These are phyloP conservation scores for Naematelia encephala DNA, from an alignment of 768 basidiomycete species.

Conservation along the genomic window DNA sequence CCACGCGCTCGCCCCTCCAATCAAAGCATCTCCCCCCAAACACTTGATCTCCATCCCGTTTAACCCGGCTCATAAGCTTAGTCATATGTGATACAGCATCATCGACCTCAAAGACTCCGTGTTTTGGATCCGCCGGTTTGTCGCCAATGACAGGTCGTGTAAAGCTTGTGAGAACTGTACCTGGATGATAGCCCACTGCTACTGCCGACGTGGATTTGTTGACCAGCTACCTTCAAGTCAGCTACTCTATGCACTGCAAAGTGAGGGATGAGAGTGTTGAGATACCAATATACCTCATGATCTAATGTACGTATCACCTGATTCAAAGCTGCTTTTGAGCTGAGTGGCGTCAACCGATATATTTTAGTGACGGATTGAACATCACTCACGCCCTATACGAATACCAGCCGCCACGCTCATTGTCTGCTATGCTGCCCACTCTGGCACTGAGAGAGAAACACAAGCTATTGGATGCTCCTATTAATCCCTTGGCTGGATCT, in stretches of 20 bases:
- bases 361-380: neutral
- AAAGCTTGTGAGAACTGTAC: slow-evolving; percentile 48
- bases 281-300: slow-evolving; percentile 49
- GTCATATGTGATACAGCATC: slow-evolving; percentile 45
- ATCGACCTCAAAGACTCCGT: slow-evolving; percentile 49
- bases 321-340: slow-evolving; percentile 54
- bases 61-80: slow-evolving; percentile 31
- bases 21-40: slow-evolving; percentile 47
- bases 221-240: slow-evolving; percentile 23
- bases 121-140: slow-evolving; percentile 33
- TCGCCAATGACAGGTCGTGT: slow-evolving; percentile 44
- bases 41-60: slow-evolving; percentile 14
- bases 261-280: neutral
- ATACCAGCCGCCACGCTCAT: slow-evolving; percentile 52
- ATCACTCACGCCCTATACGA: slow-evolving; percentile 42
- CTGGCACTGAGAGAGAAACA: slow-evolving; percentile 52
- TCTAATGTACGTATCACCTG: slow-evolving; percentile 51
- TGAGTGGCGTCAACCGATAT: slow-evolving; percentile 5
- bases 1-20: slow-evolving; percentile 47
- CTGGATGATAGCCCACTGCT: slow-evolving; percentile 49
- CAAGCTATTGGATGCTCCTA: slow-evolving; percentile 38
- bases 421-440: slow-evolving; percentile 53
- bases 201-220: slow-evolving; percentile 50
- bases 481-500: slow-evolving; percentile 49
- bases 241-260: neutral